Conservation (phyloP, 1,139 yeast genomes). For the Citeromyces hawaiiensis region DNA sequence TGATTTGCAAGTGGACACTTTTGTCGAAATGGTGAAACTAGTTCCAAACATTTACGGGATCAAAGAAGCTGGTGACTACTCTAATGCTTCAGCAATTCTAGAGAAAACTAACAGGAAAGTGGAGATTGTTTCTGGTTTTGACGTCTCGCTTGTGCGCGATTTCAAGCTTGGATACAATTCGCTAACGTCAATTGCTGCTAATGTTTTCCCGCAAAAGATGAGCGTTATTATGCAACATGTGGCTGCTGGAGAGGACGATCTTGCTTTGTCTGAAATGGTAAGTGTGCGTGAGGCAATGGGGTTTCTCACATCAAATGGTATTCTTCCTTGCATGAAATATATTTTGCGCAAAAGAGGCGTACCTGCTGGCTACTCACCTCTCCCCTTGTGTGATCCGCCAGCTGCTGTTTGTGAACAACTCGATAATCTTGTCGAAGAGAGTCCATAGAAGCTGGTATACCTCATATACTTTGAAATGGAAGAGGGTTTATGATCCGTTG, state of each 20-base stretch:
- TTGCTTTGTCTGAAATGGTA: not conserved
- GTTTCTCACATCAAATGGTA: not conserved
- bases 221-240: not conserved
- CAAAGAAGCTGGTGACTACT: not conserved
- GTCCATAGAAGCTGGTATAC: no score
- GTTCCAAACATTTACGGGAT: not conserved
- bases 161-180: not conserved
- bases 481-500: no score
- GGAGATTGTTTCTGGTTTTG: not conserved
- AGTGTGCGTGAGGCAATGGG: not conserved
- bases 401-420: not conserved
- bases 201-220: not conserved
- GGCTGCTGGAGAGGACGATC: not conserved
- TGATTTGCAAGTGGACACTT: not conserved
- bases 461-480: no score
- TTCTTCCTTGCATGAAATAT: not conserved
- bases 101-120: not conserved
- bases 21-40: not conserved
- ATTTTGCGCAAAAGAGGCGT: constrained; percentile 1
- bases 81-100: not conserved
- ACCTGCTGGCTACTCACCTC: not conserved
- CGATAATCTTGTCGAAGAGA: not conserved
- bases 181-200: not conserved
- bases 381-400: not conserved
- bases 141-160: not conserved